Base-by-base conservation (phyloP, 2,329 filamentous ascomycete genomes). In the Dactylonectria estremocensis region DNA sequence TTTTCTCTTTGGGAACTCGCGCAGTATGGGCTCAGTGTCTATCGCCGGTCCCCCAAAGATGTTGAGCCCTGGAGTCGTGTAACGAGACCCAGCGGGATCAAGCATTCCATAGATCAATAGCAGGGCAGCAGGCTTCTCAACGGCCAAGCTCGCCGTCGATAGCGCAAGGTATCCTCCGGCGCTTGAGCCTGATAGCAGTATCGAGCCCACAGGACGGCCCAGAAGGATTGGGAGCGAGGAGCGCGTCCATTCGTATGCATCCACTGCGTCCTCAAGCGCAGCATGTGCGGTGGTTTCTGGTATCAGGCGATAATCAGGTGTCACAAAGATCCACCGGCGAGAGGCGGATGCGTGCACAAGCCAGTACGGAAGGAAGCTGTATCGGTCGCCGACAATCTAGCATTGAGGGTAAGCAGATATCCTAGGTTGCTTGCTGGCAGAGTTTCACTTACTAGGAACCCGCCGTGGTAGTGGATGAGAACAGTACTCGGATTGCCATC, bases 391-490 rank as follows among this genome's bases (percentile, higher is more conserved):
- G n/a, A n/a, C n/a, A n/a, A n/a, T n/a, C n/a, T n/a, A n/a, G n/a
- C n/a, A n/a, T n/a, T n/a, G n/a, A n/a, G n/a, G n/a, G n/a, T n/a
- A n/a, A n/a, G n/a, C n/a, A n/a, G n/a, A n/a, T n/a, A n/a, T n/a
- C n/a, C n/a, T n/a, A n/a, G n/a, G n/a, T n/a, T n/a, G n/a, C n/a
- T n/a, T n/a, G n/a, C n/a, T n/a, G n/a, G n/a, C n/a, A n/a, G n/a
- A n/a, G n/a, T n/a, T 14, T 20, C 3, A 4, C 68, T 18, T 35
- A 66, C 72, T 2, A 74, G 48, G 6, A 73, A 74, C 3, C 72
- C 72, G 0, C 72, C 72, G 2, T 74, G 72, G 7, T 70, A 74
- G 33, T 74, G 72, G 13, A 74, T 57, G 0, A 74, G 49, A 9
- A 74, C 72, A 5, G 67, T 73, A 2, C 40, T 35, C 3, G 61